A percentile compares a stretch with the other conserved stretches of the same genome.
These are phyloP conservation scores for Populus pruinosa DNA, from an alignment of 345 rosid species.

Conservation along the genomic window DNA sequence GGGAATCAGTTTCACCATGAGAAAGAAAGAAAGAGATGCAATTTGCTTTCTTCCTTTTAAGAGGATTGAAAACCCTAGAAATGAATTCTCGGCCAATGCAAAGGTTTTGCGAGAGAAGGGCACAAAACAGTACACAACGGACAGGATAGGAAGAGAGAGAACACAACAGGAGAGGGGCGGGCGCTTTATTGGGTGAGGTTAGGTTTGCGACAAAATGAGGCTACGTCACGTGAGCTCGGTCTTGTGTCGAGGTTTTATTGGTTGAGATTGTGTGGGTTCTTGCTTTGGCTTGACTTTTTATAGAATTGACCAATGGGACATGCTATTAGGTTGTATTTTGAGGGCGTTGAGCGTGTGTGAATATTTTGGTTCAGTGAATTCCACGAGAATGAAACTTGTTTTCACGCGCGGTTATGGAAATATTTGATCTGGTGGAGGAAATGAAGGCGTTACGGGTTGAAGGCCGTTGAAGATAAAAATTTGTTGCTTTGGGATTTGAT, in stretches of 20 bases:
- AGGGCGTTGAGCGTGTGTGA: constrained; percentile 8
- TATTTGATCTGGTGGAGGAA: neutral
- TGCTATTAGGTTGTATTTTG: neutral
- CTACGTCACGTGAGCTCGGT: constrained; percentile 18
- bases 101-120: constrained; percentile 1
- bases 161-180: constrained; percentile 7
- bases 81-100: constrained; percentile 14
- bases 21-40: neutral
- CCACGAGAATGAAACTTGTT: constrained; percentile 2
- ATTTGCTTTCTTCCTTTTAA: neutral
- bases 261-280: neutral
- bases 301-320: neutral
- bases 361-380: neutral
- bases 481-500: neutral
- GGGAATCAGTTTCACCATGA: constrained; percentile 28
- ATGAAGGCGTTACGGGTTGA: neutral
- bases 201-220: neutral
- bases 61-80: constrained; percentile 42
- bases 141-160: constrained; percentile 5
- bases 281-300: neutral
- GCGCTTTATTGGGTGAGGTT: constrained; percentile 15
- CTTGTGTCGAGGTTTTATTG: constrained; percentile 1
- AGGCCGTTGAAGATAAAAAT: neutral
- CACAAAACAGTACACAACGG: neutral
- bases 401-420: too few relatives aligned